Evolutionary conservation across 2,329 filamentous ascomycete genomes (phyloP), one percentile per base, ranked within the genome.

Genomic region (Claviceps arundinis): DNA sequence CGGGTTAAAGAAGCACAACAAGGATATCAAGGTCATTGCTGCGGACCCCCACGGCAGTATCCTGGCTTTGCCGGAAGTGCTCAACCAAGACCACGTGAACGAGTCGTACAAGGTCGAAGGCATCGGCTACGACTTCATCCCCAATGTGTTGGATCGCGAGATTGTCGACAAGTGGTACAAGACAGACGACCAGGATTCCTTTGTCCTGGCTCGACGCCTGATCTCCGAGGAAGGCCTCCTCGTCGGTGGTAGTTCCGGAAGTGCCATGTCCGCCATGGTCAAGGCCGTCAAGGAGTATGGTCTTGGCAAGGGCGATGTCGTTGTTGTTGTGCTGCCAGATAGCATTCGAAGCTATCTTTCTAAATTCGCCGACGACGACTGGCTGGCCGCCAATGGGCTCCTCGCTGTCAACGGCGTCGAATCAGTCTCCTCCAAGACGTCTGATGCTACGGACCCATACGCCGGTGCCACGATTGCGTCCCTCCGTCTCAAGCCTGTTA

Each of bases 291-390:
- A 85, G 66, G 89, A 95, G 47, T 73, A 86, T 51, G 74, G 78
- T n/a, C 77, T 95, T 57, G 79, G 80, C 56, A 86, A 90, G 65
- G 86, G 86, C 53, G 90, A 98, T 63, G 81, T 89, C 1, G 81
- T 97, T 0, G 93, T 98, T 30, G 89, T 96, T 30, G 74, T 98
- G 50, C 75, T 96, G 17, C 94, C 93, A 1, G 93, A 98, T 68
- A 95, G 89, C 72, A 97, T 98, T 65, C 81, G 93, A 63, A 96
- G 89, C 70, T 98, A 98, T 68, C 81, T 98, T 26, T 91, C 86
- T 73, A 98, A 98, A 79, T 98, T 98, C 66, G 89, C 89, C 58
- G 93, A 98, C 66, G 94, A 98, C 65, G 93, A 97, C 73, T 98
- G 93, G 94, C 83, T 98, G 52, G 90, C 89, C 13, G 93, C 93